A percentile compares a stretch with the other conserved stretches of the same genome.
phyloP scores from a whole-genome alignment of 1,284 basidiomycete genomes.

The Butyriboletus appendiculatus region DNA sequence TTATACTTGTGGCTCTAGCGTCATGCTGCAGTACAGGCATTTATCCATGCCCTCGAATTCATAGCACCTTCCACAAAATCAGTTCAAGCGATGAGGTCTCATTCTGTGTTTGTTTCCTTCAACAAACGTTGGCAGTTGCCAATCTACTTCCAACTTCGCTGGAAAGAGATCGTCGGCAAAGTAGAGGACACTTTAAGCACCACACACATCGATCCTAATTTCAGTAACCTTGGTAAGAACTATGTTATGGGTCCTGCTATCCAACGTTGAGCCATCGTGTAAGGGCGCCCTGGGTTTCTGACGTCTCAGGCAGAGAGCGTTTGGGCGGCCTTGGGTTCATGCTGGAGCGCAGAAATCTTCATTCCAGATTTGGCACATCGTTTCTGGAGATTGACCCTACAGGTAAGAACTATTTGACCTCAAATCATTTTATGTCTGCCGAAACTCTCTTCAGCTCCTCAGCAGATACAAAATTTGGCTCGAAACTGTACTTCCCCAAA shows the following conservation, averaged over 20 bases:
- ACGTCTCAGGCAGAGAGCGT: slow-evolving; percentile 67
- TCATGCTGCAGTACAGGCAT: slow-evolving; percentile 81
- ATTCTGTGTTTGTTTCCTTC: slow-evolving; percentile 73
- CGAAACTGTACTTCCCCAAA: slow-evolving; percentile 44
- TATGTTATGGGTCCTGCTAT: neutral
- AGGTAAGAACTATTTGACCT: slow-evolving; percentile 49
- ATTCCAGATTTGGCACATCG: slow-evolving; percentile 78
- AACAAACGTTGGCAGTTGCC: slow-evolving; percentile 92
- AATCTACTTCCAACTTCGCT: slow-evolving; percentile 97
- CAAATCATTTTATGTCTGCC: neutral
- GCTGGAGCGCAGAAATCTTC: slow-evolving; percentile 86
- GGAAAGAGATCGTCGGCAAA: slow-evolving; percentile 86
- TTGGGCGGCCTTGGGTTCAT: slow-evolving; percentile 72
- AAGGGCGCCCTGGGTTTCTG: slow-evolving; percentile 43
- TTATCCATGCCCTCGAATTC: slow-evolving; percentile 83
- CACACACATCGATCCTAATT: slow-evolving; percentile 44
- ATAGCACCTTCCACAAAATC: slow-evolving; percentile 77
- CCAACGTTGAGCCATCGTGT: slow-evolving; percentile 26
- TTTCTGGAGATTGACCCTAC: slow-evolving; percentile 88
- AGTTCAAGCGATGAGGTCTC: slow-evolving; percentile 69
- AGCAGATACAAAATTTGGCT: slow-evolving; percentile 80
- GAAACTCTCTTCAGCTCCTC: slow-evolving; percentile 54
- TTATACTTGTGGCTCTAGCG: slow-evolving; percentile 49
- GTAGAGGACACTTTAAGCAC: slow-evolving; percentile 67
- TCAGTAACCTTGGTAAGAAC: slow-evolving; percentile 24